These are phyloP conservation scores for Herpotrichia juniperi DNA, from an alignment of 2,329 filamentous ascomycete genomes.

Conservation along the genomic window DNA sequence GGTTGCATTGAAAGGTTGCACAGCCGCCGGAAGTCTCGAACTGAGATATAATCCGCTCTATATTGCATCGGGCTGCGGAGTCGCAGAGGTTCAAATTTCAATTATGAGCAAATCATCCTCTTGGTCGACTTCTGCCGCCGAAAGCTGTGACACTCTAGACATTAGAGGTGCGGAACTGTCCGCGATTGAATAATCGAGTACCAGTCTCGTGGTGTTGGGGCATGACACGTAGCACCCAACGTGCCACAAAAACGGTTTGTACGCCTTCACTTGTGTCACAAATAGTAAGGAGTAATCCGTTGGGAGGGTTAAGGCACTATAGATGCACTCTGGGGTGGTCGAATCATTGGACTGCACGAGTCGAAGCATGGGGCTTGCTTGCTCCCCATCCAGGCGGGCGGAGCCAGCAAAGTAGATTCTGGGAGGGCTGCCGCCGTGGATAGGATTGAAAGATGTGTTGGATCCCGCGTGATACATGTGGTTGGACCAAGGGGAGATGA, in stretches of 20 bases:
- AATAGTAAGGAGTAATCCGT: not conserved
- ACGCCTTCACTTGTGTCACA: not conserved
- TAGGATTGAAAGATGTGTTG: not conserved
- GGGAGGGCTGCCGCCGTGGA: not conserved
- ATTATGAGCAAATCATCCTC: not conserved
- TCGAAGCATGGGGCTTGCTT: not conserved
- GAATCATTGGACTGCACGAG: not conserved
- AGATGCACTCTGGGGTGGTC: not conserved
- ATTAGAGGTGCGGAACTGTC: not conserved
- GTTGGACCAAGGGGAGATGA: not conserved
- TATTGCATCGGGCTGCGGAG: not conserved
- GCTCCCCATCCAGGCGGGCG: conserved; percentile 2
- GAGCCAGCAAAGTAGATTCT: not conserved
- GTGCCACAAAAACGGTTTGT: not conserved
- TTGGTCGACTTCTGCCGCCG: not conserved
- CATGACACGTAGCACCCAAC: not conserved
- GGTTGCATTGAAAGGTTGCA: conserved; percentile 1
- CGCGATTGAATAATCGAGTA: not conserved
- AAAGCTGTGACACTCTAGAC: not conserved
- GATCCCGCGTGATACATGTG: not conserved
- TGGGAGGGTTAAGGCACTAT: not conserved
- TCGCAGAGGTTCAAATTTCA: not conserved
- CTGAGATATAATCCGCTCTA: not conserved
- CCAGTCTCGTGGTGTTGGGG: not conserved
- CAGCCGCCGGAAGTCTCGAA: not conserved